Evolutionary conservation across 805 yeast species (phyloP).

Genomic region (Saccharomycopsis sp.): DNA sequence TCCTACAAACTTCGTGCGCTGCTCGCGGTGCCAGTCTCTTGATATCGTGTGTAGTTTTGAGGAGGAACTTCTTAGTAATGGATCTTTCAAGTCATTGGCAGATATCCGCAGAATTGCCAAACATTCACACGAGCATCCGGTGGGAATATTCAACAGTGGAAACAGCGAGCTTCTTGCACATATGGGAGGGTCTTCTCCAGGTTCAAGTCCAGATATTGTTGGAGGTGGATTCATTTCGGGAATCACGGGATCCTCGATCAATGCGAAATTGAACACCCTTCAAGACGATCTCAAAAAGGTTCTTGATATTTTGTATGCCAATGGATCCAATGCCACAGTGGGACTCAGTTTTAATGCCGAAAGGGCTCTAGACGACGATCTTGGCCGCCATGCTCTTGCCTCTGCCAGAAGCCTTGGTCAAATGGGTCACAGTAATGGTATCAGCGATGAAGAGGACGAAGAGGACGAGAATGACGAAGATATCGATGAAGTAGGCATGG

Average conservation of each 20-base stretch:
- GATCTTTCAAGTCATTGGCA: conserved; percentile 7
- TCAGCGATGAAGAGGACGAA: neutral
- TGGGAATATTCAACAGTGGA: conserved; percentile 6
- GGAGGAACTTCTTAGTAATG: conserved; percentile 22
- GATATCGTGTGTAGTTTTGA: conserved; percentile 40
- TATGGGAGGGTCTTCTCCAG: conserved; percentile 15
- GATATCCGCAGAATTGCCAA: conserved; percentile 8
- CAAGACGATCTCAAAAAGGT: conserved; percentile 22
- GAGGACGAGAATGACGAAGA: neutral
- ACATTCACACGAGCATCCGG: neutral
- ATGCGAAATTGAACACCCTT: conserved; percentile 10
- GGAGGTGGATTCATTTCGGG: neutral
- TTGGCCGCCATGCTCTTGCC: neutral
- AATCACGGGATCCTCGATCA: conserved; percentile 4
- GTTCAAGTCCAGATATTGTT: neutral
- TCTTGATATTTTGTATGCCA: conserved; percentile 5
- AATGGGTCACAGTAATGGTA: neutral
- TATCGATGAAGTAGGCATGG: neutral
- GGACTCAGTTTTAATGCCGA: neutral
- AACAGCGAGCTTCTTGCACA: conserved; percentile 15
- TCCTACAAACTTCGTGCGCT: conserved; percentile 35
- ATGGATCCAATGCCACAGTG: neutral
- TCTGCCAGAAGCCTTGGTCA: neutral
- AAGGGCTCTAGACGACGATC: neutral
- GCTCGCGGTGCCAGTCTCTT: conserved; percentile 42